Conservation (phyloP, 176 grass and related monocot genomes). For the Triticum turgidum region DNA sequence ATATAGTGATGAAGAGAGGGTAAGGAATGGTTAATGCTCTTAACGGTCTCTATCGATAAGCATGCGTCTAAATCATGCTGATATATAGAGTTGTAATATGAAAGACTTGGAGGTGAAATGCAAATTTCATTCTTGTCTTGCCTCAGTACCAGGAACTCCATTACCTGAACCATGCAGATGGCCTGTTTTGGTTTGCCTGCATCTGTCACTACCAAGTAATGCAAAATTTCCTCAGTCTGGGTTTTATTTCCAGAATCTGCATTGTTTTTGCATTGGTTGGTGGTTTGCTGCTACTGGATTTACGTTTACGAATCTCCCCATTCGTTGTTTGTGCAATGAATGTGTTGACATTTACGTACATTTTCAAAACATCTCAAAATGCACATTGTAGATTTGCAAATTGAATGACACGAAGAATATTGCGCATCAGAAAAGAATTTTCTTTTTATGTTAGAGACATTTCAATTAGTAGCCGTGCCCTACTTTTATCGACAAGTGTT, state of each 20-base stretch:
- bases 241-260: neutral
- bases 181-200: constrained; percentile 12
- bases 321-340: neutral
- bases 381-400: neutral
- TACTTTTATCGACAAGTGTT: neutral
- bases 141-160: neutral
- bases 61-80: constrained; percentile 47
- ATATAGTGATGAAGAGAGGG: constrained; percentile 16
- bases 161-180: neutral
- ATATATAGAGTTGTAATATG: constrained; percentile 45
- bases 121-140: constrained; percentile 16
- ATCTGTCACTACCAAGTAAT: neutral
- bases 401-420: neutral
- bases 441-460: neutral
- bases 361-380: neutral
- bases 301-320: neutral
- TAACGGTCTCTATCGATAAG: constrained; percentile 12
- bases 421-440: too few species aligned
- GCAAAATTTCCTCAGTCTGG: neutral
- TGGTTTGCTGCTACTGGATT: neutral
- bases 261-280: neutral
- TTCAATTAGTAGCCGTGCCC: neutral
- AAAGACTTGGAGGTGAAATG: constrained; percentile 37
- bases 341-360: neutral
- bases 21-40: neutral